Base-by-base conservation (phyloP, 176 grass and related monocot species). In the Oryza longistaminata region DNA sequence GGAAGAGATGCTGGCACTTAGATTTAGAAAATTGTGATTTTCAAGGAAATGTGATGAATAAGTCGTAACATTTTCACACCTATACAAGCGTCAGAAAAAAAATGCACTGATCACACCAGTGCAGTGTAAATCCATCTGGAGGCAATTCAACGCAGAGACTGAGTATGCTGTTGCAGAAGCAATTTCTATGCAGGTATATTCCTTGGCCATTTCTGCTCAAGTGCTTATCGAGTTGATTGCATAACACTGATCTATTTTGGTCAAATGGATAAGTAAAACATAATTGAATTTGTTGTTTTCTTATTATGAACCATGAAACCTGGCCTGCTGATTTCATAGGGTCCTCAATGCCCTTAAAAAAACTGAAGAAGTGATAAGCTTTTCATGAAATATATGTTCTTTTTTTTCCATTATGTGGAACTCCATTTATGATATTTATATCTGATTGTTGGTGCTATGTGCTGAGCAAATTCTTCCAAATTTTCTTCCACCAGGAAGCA, bases 41-140 rank as follows among this genome's bases (percentile, higher is more conserved):
- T 7, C 3, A 33, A 80, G 34, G 44, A 22, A 37, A 19, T 46
- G 6, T 15, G 45, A 26, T 21, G 77, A 75, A 89, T 84, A 74
- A 78, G 19, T 73, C 75, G 37, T 55, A 64, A 53, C 21, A 11
- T 15, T 34, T 64, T 67, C 78, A 19, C 84, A 24, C 84, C 80
- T 66, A 4, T 60, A 35, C 79, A 97, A 92, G 88, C 94, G 62
- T 68, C 87, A 83, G 88, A 82, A 80, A 66, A 80, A 66, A 82
- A 84, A 97, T 79, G 87, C 87, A 21, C 42, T 97, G 76, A 97
- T 97, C 75, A 90, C 87, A 66, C 95, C 95, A 62, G 86, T 93
- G 31, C 94, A 94, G 80, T 94, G 92, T 84, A 94, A 90, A 83
- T 86, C 82, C 42, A 90, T 94, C 75, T 97, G 92, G 94, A 91